Evolutionary conservation across 164 flowering plant species (phyloP), one percentile per base, ranked within the genome.

Genomic region (Chloranthus sessilifolius): DNA sequence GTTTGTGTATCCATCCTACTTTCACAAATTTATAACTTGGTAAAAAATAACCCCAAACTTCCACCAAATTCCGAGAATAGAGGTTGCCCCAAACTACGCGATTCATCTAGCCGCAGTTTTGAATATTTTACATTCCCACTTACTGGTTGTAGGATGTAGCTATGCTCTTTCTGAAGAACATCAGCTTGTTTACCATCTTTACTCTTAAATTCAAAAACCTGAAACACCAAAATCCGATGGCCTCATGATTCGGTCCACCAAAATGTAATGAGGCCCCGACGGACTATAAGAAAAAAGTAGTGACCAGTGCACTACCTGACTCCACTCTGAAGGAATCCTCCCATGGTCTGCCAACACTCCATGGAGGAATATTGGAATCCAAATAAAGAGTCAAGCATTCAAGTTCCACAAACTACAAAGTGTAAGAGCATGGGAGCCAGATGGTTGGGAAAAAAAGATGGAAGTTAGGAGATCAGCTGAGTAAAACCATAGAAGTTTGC

Each of bases 321-420:
- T 75, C 99, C 99, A 94, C 52, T 89, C 97, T n/a, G 75, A 64
- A 34, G 99, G 99, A 62, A 68, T 78, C 82, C 72, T 77, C 82
- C 99, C 99, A 94, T 49, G 80, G 74, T 74, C 76, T 89, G 41
- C 63, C 72, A 53, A 80, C 45, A 40, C 58, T 50, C 99, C 97
- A 94, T 21, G 95, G 96, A 46, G 24, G 22, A 52, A 76, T 69
- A 76, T 87, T 90, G 66, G 96, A 85, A 75, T 94, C 97, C 47
- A 94, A 66, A 74, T 94, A 94, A 35, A 87, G 22, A 48, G 99
- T 85, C 64, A 94, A 66, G 8, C 74, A 70, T 51, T 83, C 88
- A 52, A 94, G 95, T 61, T 78, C 81, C 52, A 81, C 90, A 27
- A 80, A 80, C 99, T 94, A 77, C 40, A 64, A 63, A n/a, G n/a